A percentile compares a stretch with the other conserved stretches of the same genome.
These are phyloP conservation scores for Coniochaeta prunicola DNA, from an alignment of 2,329 filamentous ascomycete genomes.

Conservation along the genomic window DNA sequence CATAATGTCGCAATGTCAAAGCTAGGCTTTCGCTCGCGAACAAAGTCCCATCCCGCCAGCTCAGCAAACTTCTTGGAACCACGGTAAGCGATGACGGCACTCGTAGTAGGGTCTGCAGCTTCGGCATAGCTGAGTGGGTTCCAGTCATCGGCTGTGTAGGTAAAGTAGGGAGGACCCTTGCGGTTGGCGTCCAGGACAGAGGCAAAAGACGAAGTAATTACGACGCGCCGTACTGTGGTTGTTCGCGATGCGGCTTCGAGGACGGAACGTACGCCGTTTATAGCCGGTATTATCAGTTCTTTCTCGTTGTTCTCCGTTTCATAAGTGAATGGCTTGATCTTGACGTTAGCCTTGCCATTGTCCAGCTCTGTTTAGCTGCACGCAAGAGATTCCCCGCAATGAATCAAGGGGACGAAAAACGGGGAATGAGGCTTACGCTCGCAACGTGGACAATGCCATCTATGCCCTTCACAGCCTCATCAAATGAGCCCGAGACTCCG, in stretches of 20 bases:
- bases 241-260: constrained; percentile 22
- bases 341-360: neutral
- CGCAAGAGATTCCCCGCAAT: neutral
- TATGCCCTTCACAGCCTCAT: constrained; percentile 29
- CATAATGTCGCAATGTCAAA: constrained; percentile 38
- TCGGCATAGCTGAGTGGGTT: constrained; percentile 47
- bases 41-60: constrained; percentile 24
- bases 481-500: constrained; percentile 25
- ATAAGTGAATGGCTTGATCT: constrained; percentile 32
- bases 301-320: constrained; percentile 34
- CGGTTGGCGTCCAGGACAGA: constrained; percentile 47
- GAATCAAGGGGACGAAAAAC: neutral
- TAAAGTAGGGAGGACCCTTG: constrained; percentile 39
- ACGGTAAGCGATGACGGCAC: constrained; percentile 29
- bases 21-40: constrained; percentile 21
- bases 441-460: constrained; percentile 37
- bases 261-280: constrained; percentile 35
- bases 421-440: constrained; percentile 23
- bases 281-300: constrained; percentile 35
- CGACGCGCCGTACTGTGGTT: constrained; percentile 20
- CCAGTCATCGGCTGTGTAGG: constrained; percentile 49
- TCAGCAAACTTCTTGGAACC: constrained; percentile 28
- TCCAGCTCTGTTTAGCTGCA: too few relatives aligned
- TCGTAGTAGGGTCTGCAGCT: constrained; percentile 27
- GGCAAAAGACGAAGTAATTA: constrained; percentile 64